Base-by-base conservation (phyloP, 2,329 filamentous ascomycete species). In the Myriosclerotinia duriaeana region DNA sequence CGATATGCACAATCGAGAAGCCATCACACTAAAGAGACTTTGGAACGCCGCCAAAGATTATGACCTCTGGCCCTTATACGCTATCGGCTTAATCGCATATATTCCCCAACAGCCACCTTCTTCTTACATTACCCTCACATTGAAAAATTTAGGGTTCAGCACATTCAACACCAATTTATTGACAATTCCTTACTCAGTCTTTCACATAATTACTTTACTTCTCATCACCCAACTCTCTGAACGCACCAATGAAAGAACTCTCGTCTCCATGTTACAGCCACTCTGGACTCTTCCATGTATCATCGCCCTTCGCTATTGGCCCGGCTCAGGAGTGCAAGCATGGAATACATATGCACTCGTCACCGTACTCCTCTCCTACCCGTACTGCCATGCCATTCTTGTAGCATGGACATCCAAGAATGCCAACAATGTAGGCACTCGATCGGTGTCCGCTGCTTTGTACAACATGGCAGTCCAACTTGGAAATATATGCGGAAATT, bases 401-500 rank as follows among this genome's bases (percentile, higher is more conserved):
- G 72, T 73, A 3, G 80, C 74, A 22, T 83, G 81, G 80, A 79
- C 79, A 68, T 80, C 78, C 3, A 80, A 84, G 65, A 90, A 89
- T 72, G 83, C 85, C 3, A 87, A 88, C 68, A 82, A 83, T 2
- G 86, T 90, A 14, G 81, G 87, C 11, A 85, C 85, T 2, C 79
- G 87, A 7, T 85, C 87, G 1, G 85, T 91, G 1, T 85, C 85
- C 0, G 83, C 85, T 1, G 87, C 85, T 0, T 76, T 86, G 14
- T 90, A 89, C 76, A 89, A 89, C 71, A 72, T 75, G 70, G 34
- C 64, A 3, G 71, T 73, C 2, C 72, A 75, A 82, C 84, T 20
- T 83, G 85, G 11, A 75, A 70, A 67, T 22, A 73, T 75, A 9
- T 68, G 70, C 79, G 34, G 78, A 70, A 22, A 77, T 76, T 38